Evolutionary conservation across 345 rosid genomes (phyloP).

Genomic region (Gossypium anomalum): DNA sequence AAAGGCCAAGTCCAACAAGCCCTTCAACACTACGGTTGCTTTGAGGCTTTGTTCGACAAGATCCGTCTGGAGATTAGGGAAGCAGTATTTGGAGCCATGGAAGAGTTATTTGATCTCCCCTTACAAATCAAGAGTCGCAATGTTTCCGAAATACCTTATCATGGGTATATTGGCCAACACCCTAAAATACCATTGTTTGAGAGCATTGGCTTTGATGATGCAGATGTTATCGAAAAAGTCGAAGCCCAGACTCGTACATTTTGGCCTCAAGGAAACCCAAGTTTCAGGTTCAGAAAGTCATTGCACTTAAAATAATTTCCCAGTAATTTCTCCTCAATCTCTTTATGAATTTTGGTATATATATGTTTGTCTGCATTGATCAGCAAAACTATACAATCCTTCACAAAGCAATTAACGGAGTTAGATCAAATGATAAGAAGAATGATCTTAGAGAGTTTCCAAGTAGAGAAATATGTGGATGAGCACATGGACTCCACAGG

Average conservation of each 20-base stretch:
- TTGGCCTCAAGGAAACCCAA: slow-evolving; percentile 57
- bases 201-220: slow-evolving; percentile 58
- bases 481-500: slow-evolving; percentile 55
- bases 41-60: slow-evolving; percentile 47
- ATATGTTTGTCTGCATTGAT: not conserved
- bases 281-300: slow-evolving; percentile 40
- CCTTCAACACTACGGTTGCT: slow-evolving; percentile 55
- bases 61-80: slow-evolving; percentile 33
- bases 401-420: slow-evolving; percentile 34
- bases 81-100: slow-evolving; percentile 27
- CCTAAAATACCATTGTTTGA: slow-evolving; percentile 55
- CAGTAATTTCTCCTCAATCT: not conserved
- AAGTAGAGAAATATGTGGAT: slow-evolving; percentile 37
- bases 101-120: slow-evolving; percentile 59
- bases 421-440: slow-evolving; percentile 41
- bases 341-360: not conserved
- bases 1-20: slow-evolving; percentile 37
- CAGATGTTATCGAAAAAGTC: slow-evolving; percentile 32
- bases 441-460: slow-evolving; percentile 55
- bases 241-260: slow-evolving; percentile 25
- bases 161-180: slow-evolving; percentile 59
- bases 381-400: slow-evolving; percentile 41
- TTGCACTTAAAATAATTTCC: not conserved
- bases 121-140: slow-evolving; percentile 42
- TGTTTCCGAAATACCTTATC: slow-evolving; percentile 40